A percentile compares a stretch with the other conserved stretches of the same genome.
Evolutionary conservation across 306 rosid genomes (phyloP).

Genomic region (Nissolia schottii): DNA sequence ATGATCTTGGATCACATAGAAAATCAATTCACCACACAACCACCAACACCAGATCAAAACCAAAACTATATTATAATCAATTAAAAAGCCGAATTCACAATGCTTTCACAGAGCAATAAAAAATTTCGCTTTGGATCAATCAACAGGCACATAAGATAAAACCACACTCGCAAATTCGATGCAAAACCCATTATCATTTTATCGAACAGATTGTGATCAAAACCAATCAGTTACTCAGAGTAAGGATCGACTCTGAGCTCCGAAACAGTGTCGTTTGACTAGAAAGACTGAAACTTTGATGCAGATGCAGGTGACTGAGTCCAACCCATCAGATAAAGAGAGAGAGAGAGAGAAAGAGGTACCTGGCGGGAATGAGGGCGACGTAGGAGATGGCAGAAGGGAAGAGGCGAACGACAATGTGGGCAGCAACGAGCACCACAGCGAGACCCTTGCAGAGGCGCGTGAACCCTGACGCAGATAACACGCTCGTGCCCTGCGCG

Average conservation of each 20-base stretch:
- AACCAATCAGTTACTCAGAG: background rate
- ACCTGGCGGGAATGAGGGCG: conserved; percentile 94
- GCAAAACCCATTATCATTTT: background rate
- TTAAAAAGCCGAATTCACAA: background rate
- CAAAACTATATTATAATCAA: too few relatives aligned
- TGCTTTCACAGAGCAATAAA: background rate
- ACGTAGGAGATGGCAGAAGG: conserved; percentile 58
- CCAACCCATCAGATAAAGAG: background rate
- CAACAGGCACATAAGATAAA: background rate
- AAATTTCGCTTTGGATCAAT: background rate
- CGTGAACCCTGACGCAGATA: conserved; percentile 67
- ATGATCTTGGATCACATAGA: background rate
- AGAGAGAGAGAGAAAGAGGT: background rate
- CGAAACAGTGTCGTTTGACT: background rate
- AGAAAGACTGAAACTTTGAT: background rate
- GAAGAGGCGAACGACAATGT: conserved; percentile 61
- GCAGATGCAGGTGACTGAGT: background rate
- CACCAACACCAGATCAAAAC: background rate
- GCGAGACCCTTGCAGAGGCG: conserved; percentile 81
- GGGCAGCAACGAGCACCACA: conserved; percentile 54
- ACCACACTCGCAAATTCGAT: background rate
- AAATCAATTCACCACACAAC: background rate
- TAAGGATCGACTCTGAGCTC: background rate
- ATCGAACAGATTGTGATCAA: background rate
- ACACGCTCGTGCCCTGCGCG: conserved; percentile 37